Evolutionary conservation across 1,284 basidiomycete species (phyloP).

Genomic region (Salmacisia buchloeana): DNA sequence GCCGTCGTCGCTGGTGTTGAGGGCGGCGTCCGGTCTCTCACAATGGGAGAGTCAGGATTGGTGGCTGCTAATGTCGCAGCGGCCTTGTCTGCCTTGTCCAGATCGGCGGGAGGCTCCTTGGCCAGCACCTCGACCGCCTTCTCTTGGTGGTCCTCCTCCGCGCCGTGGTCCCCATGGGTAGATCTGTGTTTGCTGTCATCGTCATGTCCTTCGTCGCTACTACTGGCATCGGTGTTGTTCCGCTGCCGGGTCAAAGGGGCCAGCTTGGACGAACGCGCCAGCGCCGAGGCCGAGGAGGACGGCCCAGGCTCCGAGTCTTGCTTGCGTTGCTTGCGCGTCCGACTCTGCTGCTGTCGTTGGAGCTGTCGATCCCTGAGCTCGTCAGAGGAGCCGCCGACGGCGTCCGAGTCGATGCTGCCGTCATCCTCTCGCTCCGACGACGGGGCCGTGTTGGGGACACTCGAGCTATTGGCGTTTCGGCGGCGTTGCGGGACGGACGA

Average conservation of each 20-base stretch:
- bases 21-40: too few relatives aligned
- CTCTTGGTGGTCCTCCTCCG: background rate
- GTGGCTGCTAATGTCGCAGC: too few relatives aligned
- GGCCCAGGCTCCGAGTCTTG: background rate
- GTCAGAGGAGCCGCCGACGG: background rate
- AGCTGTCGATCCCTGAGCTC: conserved; percentile 2
- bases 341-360: background rate
- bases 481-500: conserved; percentile 6
- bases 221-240: background rate
- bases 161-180: background rate
- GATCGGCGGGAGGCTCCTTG: too few relatives aligned
- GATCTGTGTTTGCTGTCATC: background rate
- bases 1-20: conserved; percentile 19
- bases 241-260: too few relatives aligned
- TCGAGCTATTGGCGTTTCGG: background rate
- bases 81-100: too few relatives aligned
- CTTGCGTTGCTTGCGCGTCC: background rate
- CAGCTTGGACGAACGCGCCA: too few relatives aligned
- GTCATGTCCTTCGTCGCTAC: background rate
- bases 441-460: background rate
- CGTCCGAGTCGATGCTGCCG: conserved; percentile 10
- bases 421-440: conserved; percentile 3
- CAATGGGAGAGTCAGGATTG: too few relatives aligned
- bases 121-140: too few relatives aligned
- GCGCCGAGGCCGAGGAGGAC: background rate